Evolutionary conservation across 805 yeast genomes (phyloP).

Genomic region (Metschnikowia continentalis): DNA sequence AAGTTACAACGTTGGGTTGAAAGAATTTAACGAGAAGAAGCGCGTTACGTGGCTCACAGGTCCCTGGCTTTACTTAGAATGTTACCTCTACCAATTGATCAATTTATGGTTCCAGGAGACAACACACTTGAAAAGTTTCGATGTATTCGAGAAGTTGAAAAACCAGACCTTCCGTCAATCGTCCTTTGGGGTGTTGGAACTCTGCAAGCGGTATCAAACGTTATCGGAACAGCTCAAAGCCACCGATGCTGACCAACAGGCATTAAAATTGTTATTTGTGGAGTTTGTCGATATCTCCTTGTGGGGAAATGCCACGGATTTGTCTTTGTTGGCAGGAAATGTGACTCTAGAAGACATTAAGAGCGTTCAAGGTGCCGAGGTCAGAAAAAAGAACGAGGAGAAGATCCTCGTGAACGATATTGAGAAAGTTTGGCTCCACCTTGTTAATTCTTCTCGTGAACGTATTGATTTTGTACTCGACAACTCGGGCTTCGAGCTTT

Average conservation of each 20-base stretch:
- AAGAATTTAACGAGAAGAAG: slow-evolving; percentile 21
- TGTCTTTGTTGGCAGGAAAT: slow-evolving; percentile 85
- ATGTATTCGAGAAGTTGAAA: slow-evolving; percentile 69
- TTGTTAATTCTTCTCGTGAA: slow-evolving; percentile 30
- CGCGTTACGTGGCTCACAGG: slow-evolving; percentile 69
- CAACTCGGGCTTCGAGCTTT: slow-evolving; percentile 93
- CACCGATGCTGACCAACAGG: slow-evolving; percentile 31
- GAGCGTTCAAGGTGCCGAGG: slow-evolving; percentile 86
- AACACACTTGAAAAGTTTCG: slow-evolving; percentile 40
- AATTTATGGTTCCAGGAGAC: slow-evolving; percentile 44
- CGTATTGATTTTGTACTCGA: slow-evolving; percentile 83
- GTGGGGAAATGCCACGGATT: slow-evolving; percentile 98
- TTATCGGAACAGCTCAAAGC: slow-evolving; percentile 25
- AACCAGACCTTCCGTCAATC: slow-evolving; percentile 72
- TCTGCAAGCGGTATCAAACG: slow-evolving; percentile 58
- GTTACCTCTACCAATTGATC: slow-evolving; percentile 72
- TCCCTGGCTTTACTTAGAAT: slow-evolving; percentile 89
- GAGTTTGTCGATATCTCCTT: slow-evolving; percentile 85
- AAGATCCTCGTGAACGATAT: slow-evolving; percentile 77
- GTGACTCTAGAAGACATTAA: slow-evolving; percentile 79
- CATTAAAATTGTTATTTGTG: slow-evolving; percentile 56
- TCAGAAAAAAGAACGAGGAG: slow-evolving; percentile 74
- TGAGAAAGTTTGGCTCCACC: slow-evolving; percentile 56
- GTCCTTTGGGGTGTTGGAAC: slow-evolving; percentile 70
- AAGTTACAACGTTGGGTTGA: slow-evolving; percentile 57